A percentile compares a stretch with the other conserved stretches of the same genome.
These are phyloP conservation scores for Imleria badia DNA, from an alignment of 768 basidiomycete species.

Conservation along the genomic window DNA sequence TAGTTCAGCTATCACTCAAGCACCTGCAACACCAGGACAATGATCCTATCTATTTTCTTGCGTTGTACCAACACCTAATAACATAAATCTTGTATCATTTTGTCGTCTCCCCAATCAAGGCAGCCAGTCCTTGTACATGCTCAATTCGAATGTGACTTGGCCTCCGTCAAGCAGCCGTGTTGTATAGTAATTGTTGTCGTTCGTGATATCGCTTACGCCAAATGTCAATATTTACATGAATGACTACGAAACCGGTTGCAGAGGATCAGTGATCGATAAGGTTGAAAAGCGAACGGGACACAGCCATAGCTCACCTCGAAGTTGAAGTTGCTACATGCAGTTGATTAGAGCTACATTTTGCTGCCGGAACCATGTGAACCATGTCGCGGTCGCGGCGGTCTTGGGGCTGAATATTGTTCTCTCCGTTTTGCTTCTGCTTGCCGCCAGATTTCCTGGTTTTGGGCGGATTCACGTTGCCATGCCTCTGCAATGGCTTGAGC, in stretches of 20 bases:
- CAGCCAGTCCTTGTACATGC: conserved; percentile 9
- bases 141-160: conserved; percentile 11
- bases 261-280: conserved; percentile 4
- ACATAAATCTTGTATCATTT: conserved; percentile 26
- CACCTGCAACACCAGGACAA: conserved; percentile 4
- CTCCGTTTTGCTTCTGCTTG: conserved; percentile 49
- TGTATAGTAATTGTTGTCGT: conserved; percentile 24
- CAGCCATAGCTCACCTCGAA: conserved; percentile 14
- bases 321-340: conserved; percentile 13
- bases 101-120: conserved; percentile 9
- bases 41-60: conserved; percentile 26
- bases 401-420: conserved; percentile 43
- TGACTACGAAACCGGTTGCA: conserved; percentile 28
- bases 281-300: not conserved
- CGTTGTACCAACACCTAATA: conserved; percentile 22
- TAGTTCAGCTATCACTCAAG: conserved; percentile 10
- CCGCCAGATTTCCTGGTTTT: conserved; percentile 61
- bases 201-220: conserved; percentile 20
- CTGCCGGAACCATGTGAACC: conserved; percentile 35
- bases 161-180: conserved; percentile 12
- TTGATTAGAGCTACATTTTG: conserved; percentile 48
- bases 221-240: conserved; percentile 32
- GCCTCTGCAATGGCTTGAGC: conserved; percentile 66
- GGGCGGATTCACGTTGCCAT: conserved; percentile 62
- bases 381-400: conserved; percentile 35